These are phyloP conservation scores for Tulasnella sp. DNA, from an alignment of 768 basidiomycete genomes.

Conservation along the genomic window DNA sequence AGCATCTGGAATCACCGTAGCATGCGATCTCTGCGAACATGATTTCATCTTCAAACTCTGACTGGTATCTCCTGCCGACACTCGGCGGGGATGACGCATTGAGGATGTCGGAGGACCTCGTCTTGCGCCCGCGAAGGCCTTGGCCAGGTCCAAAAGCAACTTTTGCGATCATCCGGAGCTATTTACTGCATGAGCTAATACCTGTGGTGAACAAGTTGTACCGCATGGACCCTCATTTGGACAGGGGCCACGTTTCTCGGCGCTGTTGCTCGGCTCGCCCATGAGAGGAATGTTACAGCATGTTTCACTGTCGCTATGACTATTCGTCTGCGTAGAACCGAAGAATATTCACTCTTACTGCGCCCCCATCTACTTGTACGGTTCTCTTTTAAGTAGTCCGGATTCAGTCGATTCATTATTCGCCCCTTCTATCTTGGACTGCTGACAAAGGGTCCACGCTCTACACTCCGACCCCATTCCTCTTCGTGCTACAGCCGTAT, in stretches of 20 bases:
- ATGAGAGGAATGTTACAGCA: not conserved
- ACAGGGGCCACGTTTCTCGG: not conserved
- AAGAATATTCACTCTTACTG: not conserved
- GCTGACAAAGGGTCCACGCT: not conserved
- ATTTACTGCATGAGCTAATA: not conserved
- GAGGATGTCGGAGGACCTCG: not conserved
- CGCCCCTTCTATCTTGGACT: not conserved
- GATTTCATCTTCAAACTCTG: not conserved
- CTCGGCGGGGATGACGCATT: not conserved
- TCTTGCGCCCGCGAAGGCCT: conserved; percentile 8
- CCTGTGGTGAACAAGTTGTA: not conserved
- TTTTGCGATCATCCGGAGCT: not conserved
- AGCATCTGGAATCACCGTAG: not conserved
- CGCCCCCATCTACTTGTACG: not conserved
- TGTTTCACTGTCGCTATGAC: not conserved
- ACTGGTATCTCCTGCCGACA: not conserved
- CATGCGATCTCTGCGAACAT: not conserved
- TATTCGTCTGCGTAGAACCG: not conserved
- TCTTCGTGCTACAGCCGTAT: not conserved
- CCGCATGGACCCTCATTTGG: not conserved
- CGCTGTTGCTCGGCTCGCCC: not conserved
- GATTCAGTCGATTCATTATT: not conserved
- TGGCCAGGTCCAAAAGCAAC: not conserved
- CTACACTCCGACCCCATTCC: not conserved
- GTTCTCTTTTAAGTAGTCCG: not conserved